Evolutionary conservation across 371 early-diverging fungal genomes (phyloP), one percentile per base, ranked within the genome.

Genomic region (Circinella minor): DNA sequence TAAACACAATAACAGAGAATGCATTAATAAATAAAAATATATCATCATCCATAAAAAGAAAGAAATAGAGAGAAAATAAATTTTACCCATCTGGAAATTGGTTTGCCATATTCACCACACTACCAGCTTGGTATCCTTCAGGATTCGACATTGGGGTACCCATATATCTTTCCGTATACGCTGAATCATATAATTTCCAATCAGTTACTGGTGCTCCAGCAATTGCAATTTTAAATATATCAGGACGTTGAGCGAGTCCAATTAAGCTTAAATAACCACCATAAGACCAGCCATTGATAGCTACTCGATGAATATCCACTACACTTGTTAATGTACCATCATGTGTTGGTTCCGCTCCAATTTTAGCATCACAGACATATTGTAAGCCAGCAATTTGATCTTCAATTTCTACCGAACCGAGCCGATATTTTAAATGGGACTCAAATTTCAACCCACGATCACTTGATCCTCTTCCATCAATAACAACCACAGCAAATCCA

Each of bases 151-250:
- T 59, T 0, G 87, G 86, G 1, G 89, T 67, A 0, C 93, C 93
- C 86, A 94, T 86, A 67, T 93, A 93, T 4, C 93, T 85, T 71
- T 94, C 95, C 5, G 93, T 90, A 66, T 94, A 93, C 0, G 93
- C 93, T 11, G 91, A 82, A 78, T 93, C 92, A 71, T 94, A 92
- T 39, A 88, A 69, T 55, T 88, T 87, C 91, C 91, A 92, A 18
- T 87, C 83, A 1, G 91, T 89, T 0, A 94, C 93, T 0, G 95
- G 95, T 1, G 95, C 94, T 3, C 93, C 93, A 3, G 92, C 90
- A 70, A 94, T 82, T 1, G 90, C 87, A 61, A 92, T 74, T 67
- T 89, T 88, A 74, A 94, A 92, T 13, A 86, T 66, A 36, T 87
- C 74, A 4, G 91, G 88, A 61, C 88, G 81, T 37, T 88, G 88